These are phyloP conservation scores for Fusarium citri DNA, from an alignment of 2,329 filamentous ascomycete genomes.

Conservation along the genomic window DNA sequence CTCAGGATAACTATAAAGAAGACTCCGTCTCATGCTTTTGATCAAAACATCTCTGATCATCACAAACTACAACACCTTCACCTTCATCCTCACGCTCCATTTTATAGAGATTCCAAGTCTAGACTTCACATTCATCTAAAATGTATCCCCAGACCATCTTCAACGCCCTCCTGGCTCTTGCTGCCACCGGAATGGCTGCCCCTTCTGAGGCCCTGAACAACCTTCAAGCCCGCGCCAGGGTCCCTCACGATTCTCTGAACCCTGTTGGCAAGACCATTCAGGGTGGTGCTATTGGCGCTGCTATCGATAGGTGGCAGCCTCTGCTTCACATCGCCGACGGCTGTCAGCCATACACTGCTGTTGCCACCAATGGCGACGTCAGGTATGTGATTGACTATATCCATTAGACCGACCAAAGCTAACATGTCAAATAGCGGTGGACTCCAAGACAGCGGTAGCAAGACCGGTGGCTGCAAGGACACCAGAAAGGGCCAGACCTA, in stretches of 20 bases:
- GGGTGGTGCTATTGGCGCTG: conserved; percentile 37
- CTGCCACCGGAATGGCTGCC: conserved; percentile 7
- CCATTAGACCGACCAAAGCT: rapidly evolving
- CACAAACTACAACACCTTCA: background rate
- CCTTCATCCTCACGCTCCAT: background rate
- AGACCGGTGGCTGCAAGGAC: conserved; percentile 48
- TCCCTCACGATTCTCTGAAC: conserved; percentile 45
- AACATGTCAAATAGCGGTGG: conserved; percentile 45
- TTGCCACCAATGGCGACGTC: conserved; percentile 66
- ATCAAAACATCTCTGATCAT: background rate
- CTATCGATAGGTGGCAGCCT: conserved; percentile 49
- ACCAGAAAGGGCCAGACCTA: conserved; percentile 54
- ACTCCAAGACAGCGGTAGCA: conserved; percentile 47
- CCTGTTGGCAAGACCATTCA: conserved; percentile 45
- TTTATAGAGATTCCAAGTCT: too few relatives aligned
- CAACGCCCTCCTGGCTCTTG: conserved; percentile 3
- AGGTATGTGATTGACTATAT: conserved; percentile 52
- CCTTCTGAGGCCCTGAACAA: conserved; percentile 2
- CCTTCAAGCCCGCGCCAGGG: conserved; percentile 31
- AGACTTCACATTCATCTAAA: background rate
- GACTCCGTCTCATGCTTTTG: background rate
- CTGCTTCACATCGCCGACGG: conserved; percentile 62
- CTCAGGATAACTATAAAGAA: background rate
- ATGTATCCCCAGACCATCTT: background rate
- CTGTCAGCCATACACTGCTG: conserved; percentile 71